Evolutionary conservation across 805 yeast genomes (phyloP).

Genomic region (Spathaspora hagerdaliae): DNA sequence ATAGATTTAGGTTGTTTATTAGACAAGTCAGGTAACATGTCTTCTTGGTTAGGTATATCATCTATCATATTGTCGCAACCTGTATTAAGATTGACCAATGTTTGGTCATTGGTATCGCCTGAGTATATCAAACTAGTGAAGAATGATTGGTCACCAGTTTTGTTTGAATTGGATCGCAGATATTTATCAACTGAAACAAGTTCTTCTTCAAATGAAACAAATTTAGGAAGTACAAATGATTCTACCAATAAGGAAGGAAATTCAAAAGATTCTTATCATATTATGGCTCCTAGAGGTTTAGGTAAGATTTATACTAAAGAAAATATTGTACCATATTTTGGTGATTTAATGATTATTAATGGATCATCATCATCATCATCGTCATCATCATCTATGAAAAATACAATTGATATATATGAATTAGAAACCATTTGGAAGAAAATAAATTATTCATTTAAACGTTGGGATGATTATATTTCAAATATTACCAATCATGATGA

Average conservation of each 20-base stretch:
- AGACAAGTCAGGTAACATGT: slow-evolving; percentile 85
- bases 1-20: slow-evolving; percentile 74
- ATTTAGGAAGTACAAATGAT: background rate
- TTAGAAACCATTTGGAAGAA: slow-evolving; percentile 65
- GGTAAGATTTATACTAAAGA: slow-evolving; percentile 73
- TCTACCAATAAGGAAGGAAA: slow-evolving; percentile 16
- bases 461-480: slow-evolving; percentile 75
- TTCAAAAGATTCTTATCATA: slow-evolving; percentile 52
- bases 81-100: slow-evolving; percentile 61
- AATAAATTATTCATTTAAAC: slow-evolving; percentile 65
- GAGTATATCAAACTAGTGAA: slow-evolving; percentile 56
- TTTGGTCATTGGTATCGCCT: slow-evolving; percentile 72
- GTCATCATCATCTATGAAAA: background rate
- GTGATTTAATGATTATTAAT: slow-evolving; percentile 66
- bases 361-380: background rate
- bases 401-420: slow-evolving; percentile 38
- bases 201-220: background rate
- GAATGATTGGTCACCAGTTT: slow-evolving; percentile 89
- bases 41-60: slow-evolving; percentile 89
- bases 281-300: slow-evolving; percentile 83
- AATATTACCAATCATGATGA: slow-evolving; percentile 43
- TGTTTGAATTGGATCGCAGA: slow-evolving; percentile 81
- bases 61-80: slow-evolving; percentile 81
- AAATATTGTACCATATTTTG: slow-evolving; percentile 84
- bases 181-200: slow-evolving; percentile 32